A percentile compares a stretch with the other conserved stretches of the same genome.
phyloP scores from a whole-genome alignment of 163 green algal genomes.

The Chloroidium sp. region DNA sequence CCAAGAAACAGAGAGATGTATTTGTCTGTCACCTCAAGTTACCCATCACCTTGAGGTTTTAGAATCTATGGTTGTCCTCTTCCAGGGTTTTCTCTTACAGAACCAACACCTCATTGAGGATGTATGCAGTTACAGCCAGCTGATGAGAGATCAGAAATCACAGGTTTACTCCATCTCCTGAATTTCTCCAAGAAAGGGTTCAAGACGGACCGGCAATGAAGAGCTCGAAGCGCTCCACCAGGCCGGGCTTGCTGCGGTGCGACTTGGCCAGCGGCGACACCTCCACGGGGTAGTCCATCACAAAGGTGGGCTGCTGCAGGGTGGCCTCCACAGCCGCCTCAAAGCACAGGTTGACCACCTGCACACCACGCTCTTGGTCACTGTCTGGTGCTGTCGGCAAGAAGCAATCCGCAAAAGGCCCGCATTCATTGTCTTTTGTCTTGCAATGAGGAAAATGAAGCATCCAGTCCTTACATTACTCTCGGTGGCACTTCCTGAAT shows the following conservation, averaged over 20 bases:
- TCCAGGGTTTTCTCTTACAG: not conserved
- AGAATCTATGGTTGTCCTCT: too few relatives aligned
- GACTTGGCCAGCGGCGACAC: conserved; percentile 90
- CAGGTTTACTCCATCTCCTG: not conserved
- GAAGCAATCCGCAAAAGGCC: too few relatives aligned
- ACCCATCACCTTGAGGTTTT: too few relatives aligned
- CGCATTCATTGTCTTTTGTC: too few relatives aligned
- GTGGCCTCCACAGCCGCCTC: conserved; percentile 73
- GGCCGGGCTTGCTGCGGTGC: conserved; percentile 64
- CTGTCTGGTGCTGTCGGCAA: too few relatives aligned
- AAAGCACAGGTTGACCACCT: conserved; percentile 28
- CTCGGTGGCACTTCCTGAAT: too few relatives aligned
- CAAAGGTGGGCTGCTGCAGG: conserved; percentile 83
- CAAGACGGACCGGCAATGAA: conserved; percentile 66
- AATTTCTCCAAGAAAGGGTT: not conserved
- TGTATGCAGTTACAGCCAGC: not conserved
- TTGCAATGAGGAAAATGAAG: conserved; percentile 5
- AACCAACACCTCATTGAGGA: not conserved
- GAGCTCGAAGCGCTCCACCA: conserved; percentile 94
- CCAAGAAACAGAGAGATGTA: too few relatives aligned
- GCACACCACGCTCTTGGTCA: not conserved
- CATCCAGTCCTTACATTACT: too few relatives aligned
- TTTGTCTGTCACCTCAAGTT: too few relatives aligned
- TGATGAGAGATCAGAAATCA: conserved; percentile 2
- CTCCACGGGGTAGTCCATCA: conserved; percentile 80